Evolutionary conservation across 106 monocot genomes (phyloP).

Genomic region (Hemerocallis citrina): DNA sequence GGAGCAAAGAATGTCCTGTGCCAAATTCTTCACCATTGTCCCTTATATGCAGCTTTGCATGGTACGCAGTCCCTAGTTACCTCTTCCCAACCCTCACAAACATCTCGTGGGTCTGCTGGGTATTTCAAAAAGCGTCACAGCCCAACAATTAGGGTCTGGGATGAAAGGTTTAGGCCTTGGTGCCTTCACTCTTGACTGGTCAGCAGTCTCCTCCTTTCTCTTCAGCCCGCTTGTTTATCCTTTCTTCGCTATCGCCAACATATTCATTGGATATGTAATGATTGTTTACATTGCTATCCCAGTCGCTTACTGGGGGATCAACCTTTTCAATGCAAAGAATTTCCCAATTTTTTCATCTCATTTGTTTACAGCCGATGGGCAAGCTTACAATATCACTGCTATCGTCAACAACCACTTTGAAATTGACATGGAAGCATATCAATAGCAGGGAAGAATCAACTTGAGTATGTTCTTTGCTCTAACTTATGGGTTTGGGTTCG

Average conservation of each 20-base stretch:
- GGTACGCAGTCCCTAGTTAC: slow-evolving; percentile 79
- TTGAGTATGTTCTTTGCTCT: slow-evolving; percentile 83
- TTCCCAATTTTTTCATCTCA: slow-evolving; percentile 88
- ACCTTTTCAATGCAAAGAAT: slow-evolving; percentile 62
- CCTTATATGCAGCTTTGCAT: slow-evolving; percentile 71
- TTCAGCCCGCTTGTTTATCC: slow-evolving; percentile 77
- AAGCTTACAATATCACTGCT: slow-evolving; percentile 41
- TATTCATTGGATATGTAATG: slow-evolving; percentile 53
- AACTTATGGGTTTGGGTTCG: slow-evolving; percentile 76
- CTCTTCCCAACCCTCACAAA: slow-evolving; percentile 73
- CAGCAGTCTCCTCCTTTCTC: slow-evolving; percentile 72
- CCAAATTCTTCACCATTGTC: slow-evolving; percentile 89
- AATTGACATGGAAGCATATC: slow-evolving; percentile 58
- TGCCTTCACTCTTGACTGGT: slow-evolving; percentile 88
- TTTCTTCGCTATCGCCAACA: slow-evolving; percentile 82
- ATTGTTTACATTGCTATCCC: slow-evolving; percentile 60
- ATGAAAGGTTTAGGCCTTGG: slow-evolving; percentile 71
- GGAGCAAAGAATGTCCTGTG: slow-evolving; percentile 41
- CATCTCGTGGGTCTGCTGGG: slow-evolving; percentile 84
- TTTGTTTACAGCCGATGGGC: slow-evolving; percentile 45
- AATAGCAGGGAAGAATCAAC: slow-evolving; percentile 51
- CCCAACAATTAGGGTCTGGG: slow-evolving; percentile 89
- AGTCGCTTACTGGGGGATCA: slow-evolving; percentile 57
- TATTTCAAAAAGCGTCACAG: slow-evolving; percentile 76
- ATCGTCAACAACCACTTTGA: slow-evolving; percentile 82